These are phyloP conservation scores for Saccharomycopsis sp. DNA, from an alignment of 805 yeast genomes.

Conservation along the genomic window DNA sequence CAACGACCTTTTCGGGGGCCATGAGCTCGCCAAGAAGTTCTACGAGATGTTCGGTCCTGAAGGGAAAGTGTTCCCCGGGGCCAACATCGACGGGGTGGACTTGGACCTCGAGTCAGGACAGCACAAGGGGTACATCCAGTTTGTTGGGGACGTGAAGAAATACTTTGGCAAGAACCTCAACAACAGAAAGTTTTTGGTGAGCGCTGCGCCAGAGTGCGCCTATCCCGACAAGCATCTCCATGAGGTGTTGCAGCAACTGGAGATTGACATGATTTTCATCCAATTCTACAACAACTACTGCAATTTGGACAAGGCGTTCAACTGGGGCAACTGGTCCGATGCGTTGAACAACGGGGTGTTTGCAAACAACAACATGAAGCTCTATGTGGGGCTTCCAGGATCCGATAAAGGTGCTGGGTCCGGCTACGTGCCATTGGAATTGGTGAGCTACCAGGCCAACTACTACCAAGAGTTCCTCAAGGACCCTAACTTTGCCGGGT, in stretches of 20 bases:
- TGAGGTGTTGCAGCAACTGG: conserved; percentile 46
- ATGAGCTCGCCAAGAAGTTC: conserved; percentile 5
- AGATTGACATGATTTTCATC: conserved; percentile 72
- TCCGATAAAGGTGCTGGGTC: conserved; percentile 19
- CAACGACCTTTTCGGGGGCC: conserved; percentile 3
- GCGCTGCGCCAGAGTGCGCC: conserved; percentile 91
- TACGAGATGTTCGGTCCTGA: conserved; percentile 9
- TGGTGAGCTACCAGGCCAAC: not conserved
- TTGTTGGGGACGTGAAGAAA: conserved; percentile 34
- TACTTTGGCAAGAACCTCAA: conserved; percentile 20
- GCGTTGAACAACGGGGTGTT: conserved; percentile 44
- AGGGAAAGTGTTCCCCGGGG: conserved; percentile 37
- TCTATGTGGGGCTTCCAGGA: conserved; percentile 45
- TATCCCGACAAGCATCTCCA: conserved; percentile 72
- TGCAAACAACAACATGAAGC: conserved; percentile 59
- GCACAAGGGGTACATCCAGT: conserved; percentile 56
- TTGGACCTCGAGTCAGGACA: conserved; percentile 71
- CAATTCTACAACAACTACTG: conserved; percentile 89
- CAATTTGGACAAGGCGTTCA: conserved; percentile 41
- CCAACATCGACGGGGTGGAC: conserved; percentile 85
- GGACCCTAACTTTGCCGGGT: conserved; percentile 2
- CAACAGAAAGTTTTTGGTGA: conserved; percentile 69
- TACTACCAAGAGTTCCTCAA: too few relatives aligned
- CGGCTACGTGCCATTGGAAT: conserved; percentile 5
- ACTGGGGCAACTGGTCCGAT: conserved; percentile 63